A percentile compares a stretch with the other conserved stretches of the same genome.
Conservation (phyloP, 768 basidiomycete genomes). For the Leucosporidium scottii region DNA sequence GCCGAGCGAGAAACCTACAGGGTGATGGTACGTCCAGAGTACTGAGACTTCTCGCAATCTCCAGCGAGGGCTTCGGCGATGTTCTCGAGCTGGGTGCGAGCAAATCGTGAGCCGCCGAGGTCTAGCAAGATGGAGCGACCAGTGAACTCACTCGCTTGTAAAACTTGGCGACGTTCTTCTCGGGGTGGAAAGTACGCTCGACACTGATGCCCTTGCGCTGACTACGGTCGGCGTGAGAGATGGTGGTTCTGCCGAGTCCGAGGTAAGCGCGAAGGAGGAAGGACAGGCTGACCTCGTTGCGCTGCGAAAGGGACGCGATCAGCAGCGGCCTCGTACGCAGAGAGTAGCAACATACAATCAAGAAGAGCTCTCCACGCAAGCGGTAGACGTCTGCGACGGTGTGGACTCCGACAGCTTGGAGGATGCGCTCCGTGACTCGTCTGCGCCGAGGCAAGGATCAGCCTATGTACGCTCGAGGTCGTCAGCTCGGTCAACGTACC, state of each 20-base stretch:
- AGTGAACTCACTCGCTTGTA: conserved; percentile 8
- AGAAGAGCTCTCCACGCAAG: conserved; percentile 61
- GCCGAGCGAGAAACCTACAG: too few relatives aligned
- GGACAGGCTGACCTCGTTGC: conserved; percentile 73
- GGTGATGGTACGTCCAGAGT: conserved; percentile 80
- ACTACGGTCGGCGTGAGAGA: conserved; percentile 66
- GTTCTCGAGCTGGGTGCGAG: conserved; percentile 60
- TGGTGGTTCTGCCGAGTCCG: conserved; percentile 76
- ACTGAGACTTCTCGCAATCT: conserved; percentile 71
- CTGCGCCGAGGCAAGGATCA: conserved; percentile 65
- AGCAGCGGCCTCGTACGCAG: neutral
- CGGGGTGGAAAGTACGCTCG: conserved; percentile 47
- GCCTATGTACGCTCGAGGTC: neutral
- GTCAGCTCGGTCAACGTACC: neutral
- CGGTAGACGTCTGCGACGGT: conserved; percentile 83
- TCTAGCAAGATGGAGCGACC: neutral
- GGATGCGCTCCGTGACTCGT: conserved; percentile 80
- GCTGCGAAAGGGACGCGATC: neutral
- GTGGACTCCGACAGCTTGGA: conserved; percentile 85
- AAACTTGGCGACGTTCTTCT: neutral
- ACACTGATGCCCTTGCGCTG: conserved; percentile 87
- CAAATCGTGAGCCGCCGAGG: conserved; percentile 43
- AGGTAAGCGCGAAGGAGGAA: conserved; percentile 73
- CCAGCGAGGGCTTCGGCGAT: conserved; percentile 72
- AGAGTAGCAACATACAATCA: conserved; percentile 51